A percentile compares a stretch with the other conserved stretches of the same genome.
Evolutionary conservation across 495 filamentous ascomycete species (phyloP).

Genomic region (Cenococcum geophilum): DNA sequence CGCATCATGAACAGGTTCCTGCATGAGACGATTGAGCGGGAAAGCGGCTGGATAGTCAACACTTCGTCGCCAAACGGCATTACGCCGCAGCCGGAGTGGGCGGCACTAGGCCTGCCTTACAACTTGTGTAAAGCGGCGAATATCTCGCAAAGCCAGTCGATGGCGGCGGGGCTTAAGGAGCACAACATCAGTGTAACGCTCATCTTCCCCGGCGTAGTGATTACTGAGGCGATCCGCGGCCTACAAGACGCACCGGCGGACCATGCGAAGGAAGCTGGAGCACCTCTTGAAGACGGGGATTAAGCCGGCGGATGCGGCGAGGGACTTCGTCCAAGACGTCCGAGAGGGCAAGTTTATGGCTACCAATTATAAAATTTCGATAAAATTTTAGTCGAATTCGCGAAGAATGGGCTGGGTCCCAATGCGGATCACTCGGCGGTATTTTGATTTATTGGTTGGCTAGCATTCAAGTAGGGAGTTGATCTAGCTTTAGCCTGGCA

Average conservation of each 20-base stretch:
- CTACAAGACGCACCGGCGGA: neutral
- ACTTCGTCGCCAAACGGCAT: neutral
- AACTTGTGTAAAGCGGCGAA: neutral
- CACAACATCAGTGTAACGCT: neutral
- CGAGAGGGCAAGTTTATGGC: slow-evolving; percentile 4
- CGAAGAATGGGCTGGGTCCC: neutral
- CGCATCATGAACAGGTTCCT: neutral
- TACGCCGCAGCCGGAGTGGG: neutral
- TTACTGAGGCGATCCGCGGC: neutral
- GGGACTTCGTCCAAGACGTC: neutral
- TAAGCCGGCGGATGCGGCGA: neutral
- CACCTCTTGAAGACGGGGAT: neutral
- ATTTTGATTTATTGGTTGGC: no score
- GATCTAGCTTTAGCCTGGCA: no score
- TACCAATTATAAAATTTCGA: neutral
- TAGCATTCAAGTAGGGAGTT: no score
- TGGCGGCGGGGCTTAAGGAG: neutral
- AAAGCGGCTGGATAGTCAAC: slow-evolving; percentile 5
- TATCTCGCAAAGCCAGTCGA: neutral
- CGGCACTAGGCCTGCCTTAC: slow-evolving; percentile 1
- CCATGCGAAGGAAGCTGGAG: neutral
- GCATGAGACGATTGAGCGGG: neutral
- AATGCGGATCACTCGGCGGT: neutral
- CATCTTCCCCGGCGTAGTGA: neutral
- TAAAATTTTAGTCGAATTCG: neutral